Evolutionary conservation across 2,329 filamentous ascomycete species (phyloP).

Genomic region (Alternaria alternata): DNA sequence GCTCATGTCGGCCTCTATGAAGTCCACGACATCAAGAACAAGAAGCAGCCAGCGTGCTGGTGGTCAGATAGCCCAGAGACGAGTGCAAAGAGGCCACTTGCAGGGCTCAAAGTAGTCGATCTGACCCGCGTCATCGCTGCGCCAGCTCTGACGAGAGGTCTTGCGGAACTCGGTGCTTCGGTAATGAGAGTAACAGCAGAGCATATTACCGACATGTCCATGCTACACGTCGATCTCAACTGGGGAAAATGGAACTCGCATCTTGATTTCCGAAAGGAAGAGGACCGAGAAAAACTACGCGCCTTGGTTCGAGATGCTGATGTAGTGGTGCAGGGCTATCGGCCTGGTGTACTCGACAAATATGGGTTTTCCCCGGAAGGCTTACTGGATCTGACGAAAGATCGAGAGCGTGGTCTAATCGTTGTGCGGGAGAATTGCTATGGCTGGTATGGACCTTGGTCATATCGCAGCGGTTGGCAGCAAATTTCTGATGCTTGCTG

Average conservation of each 20-base stretch:
- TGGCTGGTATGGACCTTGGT: slow-evolving; percentile 60
- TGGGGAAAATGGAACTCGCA: slow-evolving; percentile 60
- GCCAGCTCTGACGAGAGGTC: slow-evolving; percentile 53
- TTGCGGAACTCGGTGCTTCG: slow-evolving; percentile 58
- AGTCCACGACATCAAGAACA: slow-evolving; percentile 38
- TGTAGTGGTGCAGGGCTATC: slow-evolving; percentile 61
- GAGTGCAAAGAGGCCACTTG: slow-evolving; percentile 50
- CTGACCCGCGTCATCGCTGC: slow-evolving; percentile 60
- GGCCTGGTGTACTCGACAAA: slow-evolving; percentile 57
- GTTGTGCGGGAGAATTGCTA: slow-evolving; percentile 63
- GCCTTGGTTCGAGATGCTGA: slow-evolving; percentile 59
- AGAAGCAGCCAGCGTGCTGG: slow-evolving; percentile 50
- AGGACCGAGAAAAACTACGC: slow-evolving; percentile 51
- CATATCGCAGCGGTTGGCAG: slow-evolving; percentile 61
- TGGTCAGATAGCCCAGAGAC: slow-evolving; percentile 51
- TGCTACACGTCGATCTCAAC: slow-evolving; percentile 57
- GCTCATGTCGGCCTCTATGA: slow-evolving; percentile 54
- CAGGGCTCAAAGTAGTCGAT: slow-evolving; percentile 61
- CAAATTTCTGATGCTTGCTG: slow-evolving; percentile 59
- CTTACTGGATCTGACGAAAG: slow-evolving; percentile 53
- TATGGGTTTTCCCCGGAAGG: slow-evolving; percentile 56
- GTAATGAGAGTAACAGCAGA: slow-evolving; percentile 57
- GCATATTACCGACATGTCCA: slow-evolving; percentile 52
- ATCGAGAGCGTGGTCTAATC: slow-evolving; percentile 55
- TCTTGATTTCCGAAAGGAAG: slow-evolving; percentile 54